Percentiles rank a stretch among this genome's conserved stretches.
phyloP scores from a whole-genome alignment of 2,329 filamentous ascomycete genomes.

The Thelonectria blattea region DNA sequence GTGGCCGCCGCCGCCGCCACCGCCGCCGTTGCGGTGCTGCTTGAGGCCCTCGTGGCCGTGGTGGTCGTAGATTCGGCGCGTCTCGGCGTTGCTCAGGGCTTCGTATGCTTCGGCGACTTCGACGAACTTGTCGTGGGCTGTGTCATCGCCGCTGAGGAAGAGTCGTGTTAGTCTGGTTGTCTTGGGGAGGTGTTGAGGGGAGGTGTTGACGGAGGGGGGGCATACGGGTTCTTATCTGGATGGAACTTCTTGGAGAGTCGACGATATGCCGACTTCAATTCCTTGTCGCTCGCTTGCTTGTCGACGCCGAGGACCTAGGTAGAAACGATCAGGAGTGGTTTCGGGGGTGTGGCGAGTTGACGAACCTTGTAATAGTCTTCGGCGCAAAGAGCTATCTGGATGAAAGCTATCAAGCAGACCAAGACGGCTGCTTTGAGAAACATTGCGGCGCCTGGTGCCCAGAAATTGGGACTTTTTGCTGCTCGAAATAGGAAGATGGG shows the following conservation, averaged over 20 bases:
- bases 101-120: slow-evolving; percentile 96
- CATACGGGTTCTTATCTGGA: slow-evolving; percentile 96
- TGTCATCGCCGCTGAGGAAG: slow-evolving; percentile 69
- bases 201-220: slow-evolving; percentile 28
- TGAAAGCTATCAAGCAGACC: slow-evolving; percentile 58
- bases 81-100: slow-evolving; percentile 78
- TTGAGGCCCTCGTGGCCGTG: slow-evolving; percentile 91
- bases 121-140: slow-evolving; percentile 89
- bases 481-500: slow-evolving; percentile 2
- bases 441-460: slow-evolving; percentile 49
- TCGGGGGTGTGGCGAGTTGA: background rate
- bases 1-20: slow-evolving; percentile 62
- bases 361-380: slow-evolving; percentile 82
- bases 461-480: slow-evolving; percentile 19
- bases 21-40: slow-evolving; percentile 75
- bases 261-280: slow-evolving; percentile 94
- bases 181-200: background rate
- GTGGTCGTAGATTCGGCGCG: slow-evolving; percentile 89
- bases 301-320: slow-evolving; percentile 81
- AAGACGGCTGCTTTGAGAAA: slow-evolving; percentile 57
- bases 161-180: slow-evolving; percentile 4
- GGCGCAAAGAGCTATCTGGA: slow-evolving; percentile 61
- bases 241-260: slow-evolving; percentile 94
- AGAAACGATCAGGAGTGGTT: slow-evolving; percentile 6
- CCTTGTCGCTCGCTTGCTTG: slow-evolving; percentile 79